Evolutionary conservation across 2,329 filamentous ascomycete genomes (phyloP).

Genomic region (Ceratocystis ficicola): DNA sequence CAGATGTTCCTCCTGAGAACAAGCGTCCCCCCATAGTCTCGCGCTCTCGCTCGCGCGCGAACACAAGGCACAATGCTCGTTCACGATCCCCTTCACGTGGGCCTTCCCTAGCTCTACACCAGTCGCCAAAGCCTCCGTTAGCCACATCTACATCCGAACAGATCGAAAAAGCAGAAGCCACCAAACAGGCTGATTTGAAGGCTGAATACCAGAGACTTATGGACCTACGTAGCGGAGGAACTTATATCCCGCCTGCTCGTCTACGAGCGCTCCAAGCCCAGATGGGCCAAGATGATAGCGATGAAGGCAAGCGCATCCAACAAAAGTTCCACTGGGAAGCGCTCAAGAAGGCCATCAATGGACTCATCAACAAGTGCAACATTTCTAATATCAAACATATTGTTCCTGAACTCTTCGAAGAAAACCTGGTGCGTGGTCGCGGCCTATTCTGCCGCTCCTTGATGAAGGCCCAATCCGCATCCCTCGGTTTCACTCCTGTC

Average conservation of each 20-base stretch:
- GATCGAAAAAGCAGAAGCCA: constrained; percentile 52
- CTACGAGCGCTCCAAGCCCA: constrained; percentile 86
- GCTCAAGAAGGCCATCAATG: constrained; percentile 96
- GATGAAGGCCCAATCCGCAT: constrained; percentile 96
- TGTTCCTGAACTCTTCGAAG: constrained; percentile 85
- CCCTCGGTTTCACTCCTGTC: constrained; percentile 89
- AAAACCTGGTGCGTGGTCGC: constrained; percentile 83
- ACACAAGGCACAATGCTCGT: constrained; percentile 27
- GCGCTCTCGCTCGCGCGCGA: constrained; percentile 14
- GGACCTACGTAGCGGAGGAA: constrained; percentile 86
- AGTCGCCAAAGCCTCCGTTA: constrained; percentile 24
- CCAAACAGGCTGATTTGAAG: constrained; percentile 79
- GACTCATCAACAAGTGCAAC: constrained; percentile 98
- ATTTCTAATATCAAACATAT: constrained; percentile 96
- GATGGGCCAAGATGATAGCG: constrained; percentile 90
- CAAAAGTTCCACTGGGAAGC: constrained; percentile 59
- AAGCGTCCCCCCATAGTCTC: neutral
- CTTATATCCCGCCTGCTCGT: constrained; percentile 87
- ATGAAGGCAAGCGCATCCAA: constrained; percentile 97
- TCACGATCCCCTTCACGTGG: constrained; percentile 28
- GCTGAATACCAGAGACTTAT: constrained; percentile 88
- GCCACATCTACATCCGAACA: constrained; percentile 23
- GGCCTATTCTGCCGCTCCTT: constrained; percentile 91
- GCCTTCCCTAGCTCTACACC: constrained; percentile 23
- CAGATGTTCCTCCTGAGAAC: neutral